phyloP scores from a whole-genome alignment of 306 rosid species.

The Elaeagnus macrophylla region DNA sequence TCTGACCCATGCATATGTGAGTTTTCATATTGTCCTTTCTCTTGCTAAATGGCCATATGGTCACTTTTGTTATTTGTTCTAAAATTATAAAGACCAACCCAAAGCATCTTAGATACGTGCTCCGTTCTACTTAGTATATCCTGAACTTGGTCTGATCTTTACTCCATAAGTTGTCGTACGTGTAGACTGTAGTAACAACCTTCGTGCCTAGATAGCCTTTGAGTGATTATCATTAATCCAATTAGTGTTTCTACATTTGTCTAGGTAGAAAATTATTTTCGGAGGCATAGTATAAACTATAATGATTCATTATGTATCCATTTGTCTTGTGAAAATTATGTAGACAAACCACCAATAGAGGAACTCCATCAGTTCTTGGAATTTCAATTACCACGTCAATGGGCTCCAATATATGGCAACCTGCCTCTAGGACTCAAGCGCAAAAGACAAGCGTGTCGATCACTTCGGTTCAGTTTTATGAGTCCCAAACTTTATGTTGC shows the following conservation, averaged over 20 bases:
- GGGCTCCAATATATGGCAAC: constrained; percentile 97
- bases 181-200: no score
- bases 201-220: no score
- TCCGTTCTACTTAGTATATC: no score
- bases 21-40: background rate
- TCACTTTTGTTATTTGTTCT: background rate
- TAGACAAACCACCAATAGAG: constrained; percentile 78
- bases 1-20: constrained; percentile 84
- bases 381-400: constrained; percentile 96
- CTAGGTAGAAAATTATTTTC: no score
- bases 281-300: no score
- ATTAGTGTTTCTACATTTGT: no score
- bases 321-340: background rate
- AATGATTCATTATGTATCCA: no score
- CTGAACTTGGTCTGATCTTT: no score
- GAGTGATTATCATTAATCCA: no score
- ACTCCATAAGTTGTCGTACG: no score
- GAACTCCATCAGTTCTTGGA: constrained; percentile 87
- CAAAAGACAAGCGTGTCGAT: constrained; percentile 49
- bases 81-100: background rate
- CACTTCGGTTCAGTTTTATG: constrained; percentile 70
- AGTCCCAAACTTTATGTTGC: constrained; percentile 58
- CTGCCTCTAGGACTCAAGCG: constrained; percentile 80
- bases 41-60: background rate
- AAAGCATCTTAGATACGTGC: no score